These are phyloP conservation scores for Ganoderma sinense DNA, from an alignment of 1,284 basidiomycete genomes.

Conservation along the genomic window DNA sequence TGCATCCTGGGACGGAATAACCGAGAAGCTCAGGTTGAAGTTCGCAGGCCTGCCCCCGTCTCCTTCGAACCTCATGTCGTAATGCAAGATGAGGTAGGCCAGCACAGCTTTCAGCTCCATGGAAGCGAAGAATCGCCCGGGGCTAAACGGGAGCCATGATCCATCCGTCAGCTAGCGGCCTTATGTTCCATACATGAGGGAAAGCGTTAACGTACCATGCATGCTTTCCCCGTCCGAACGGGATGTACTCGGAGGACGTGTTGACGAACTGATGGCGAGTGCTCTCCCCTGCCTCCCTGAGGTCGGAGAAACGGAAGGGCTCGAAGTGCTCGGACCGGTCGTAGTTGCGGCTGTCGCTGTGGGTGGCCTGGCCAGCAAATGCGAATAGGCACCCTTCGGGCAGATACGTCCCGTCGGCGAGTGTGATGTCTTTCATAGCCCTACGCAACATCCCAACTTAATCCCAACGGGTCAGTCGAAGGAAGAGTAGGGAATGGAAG, in stretches of 20 bases:
- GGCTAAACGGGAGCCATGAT: conserved; percentile 12
- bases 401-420: background rate
- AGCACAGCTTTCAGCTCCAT: conserved; percentile 30
- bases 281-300: conserved; percentile 39
- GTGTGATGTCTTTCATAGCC: background rate
- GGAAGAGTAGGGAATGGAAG: background rate
- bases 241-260: conserved; percentile 37
- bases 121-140: conserved; percentile 33
- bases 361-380: background rate
- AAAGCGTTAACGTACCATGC: conserved; percentile 37
- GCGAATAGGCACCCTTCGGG: background rate
- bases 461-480: background rate
- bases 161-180: background rate
- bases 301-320: conserved; percentile 53
- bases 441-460: background rate
- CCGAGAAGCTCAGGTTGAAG: background rate
- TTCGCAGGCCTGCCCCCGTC: conserved; percentile 8
- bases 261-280: conserved; percentile 38
- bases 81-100: conserved; percentile 27
- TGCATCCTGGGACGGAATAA: background rate
- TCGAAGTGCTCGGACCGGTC: conserved; percentile 48
- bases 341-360: conserved; percentile 37
- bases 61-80: conserved; percentile 31
- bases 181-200: background rate
- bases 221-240: conserved; percentile 41